These are phyloP conservation scores for Pholiota adiposa DNA, from an alignment of 1,284 basidiomycete genomes.

Conservation along the genomic window DNA sequence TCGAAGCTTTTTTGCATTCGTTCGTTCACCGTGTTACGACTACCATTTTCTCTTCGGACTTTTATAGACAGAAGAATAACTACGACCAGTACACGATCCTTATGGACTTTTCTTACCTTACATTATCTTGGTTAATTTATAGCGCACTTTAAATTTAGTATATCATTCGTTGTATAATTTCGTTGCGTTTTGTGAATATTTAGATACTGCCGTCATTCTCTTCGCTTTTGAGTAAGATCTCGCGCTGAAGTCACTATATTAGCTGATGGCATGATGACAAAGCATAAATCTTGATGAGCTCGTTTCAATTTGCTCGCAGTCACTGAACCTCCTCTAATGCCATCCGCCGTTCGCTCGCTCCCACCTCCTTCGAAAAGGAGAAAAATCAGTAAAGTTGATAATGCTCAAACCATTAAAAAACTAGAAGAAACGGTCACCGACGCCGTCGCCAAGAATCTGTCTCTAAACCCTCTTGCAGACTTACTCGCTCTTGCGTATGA, in stretches of 20 bases:
- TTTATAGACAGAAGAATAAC: not conserved
- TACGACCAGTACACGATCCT: not conserved
- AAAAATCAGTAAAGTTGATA: slow-evolving; percentile 41
- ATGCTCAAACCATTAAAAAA: slow-evolving; percentile 38
- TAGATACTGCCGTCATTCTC: too few species aligned
- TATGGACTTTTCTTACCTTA: not conserved
- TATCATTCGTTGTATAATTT: not conserved
- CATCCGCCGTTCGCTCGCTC: slow-evolving; percentile 46
- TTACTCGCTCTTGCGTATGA: slow-evolving; percentile 63
- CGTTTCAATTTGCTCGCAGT: not conserved
- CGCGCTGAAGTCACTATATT: not conserved
- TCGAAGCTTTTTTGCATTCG: not conserved
- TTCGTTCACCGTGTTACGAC: not conserved
- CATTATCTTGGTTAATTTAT: not conserved
- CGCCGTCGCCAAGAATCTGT: slow-evolving; percentile 55
- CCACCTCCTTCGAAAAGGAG: slow-evolving; percentile 61
- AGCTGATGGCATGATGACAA: not conserved
- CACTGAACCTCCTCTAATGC: slow-evolving; percentile 2
- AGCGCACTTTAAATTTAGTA: not conserved
- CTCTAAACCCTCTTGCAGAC: slow-evolving; percentile 83
- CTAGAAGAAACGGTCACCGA: slow-evolving; percentile 57
- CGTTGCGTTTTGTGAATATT: not conserved
- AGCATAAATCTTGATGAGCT: not conserved
- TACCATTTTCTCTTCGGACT: not conserved
- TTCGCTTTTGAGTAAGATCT: not conserved